phyloP scores from a whole-genome alignment of 179 eudicot species.

The Silene noctiflora region DNA sequence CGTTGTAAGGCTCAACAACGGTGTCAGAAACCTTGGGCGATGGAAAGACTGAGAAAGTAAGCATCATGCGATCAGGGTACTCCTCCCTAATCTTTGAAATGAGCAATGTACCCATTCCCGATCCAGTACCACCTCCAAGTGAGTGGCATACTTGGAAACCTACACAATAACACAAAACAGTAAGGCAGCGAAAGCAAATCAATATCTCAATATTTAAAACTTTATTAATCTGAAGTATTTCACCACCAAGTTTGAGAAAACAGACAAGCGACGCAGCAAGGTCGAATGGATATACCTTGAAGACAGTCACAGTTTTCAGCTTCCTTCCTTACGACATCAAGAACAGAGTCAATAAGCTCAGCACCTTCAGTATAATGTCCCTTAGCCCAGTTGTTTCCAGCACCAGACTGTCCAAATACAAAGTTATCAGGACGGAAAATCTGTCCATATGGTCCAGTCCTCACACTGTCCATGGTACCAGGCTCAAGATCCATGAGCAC shows the following conservation, averaged over 20 bases:
- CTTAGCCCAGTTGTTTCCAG: conserved; percentile 21
- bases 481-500: conserved; percentile 25
- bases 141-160: conserved; percentile 33
- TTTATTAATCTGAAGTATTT: too few species aligned
- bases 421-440: conserved; percentile 21
- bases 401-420: conserved; percentile 21
- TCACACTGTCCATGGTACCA: conserved; percentile 22
- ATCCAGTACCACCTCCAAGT: conserved; percentile 19
- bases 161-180: neutral
- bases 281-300: conserved; percentile 24
- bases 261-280: neutral
- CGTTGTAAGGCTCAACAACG: conserved; percentile 36
- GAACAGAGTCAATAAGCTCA: conserved; percentile 16
- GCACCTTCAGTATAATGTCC: conserved; percentile 19
- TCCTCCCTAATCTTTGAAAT: conserved; percentile 19
- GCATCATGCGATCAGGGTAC: conserved; percentile 21
- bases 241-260: too few species aligned
- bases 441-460: conserved; percentile 16
- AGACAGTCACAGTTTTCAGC: conserved; percentile 38
- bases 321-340: conserved; percentile 28
- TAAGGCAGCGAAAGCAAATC: too few species aligned
- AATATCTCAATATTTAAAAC: too few species aligned
- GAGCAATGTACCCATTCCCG: conserved; percentile 18
- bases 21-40: conserved; percentile 32
- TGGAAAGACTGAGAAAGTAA: conserved; percentile 19